Conservation (phyloP, 257 asterid genomes). For the Mentha longifolia region DNA sequence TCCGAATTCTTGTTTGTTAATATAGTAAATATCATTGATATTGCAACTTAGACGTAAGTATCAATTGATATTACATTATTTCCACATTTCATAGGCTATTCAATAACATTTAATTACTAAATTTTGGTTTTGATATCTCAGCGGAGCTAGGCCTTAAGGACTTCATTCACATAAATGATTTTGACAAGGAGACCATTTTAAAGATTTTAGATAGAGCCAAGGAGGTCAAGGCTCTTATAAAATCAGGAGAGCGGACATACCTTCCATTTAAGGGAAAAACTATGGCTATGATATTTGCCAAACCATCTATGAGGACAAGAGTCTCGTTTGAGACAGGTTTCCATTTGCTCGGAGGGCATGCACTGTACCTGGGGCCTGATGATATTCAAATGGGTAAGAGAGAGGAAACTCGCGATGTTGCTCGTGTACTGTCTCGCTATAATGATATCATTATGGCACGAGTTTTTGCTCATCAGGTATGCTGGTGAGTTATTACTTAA, state of each 20-base stretch:
- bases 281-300: conserved; percentile 98
- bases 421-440: conserved; percentile 94
- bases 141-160: conserved; percentile 74
- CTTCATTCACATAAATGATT: conserved; percentile 82
- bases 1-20: conserved; percentile 1
- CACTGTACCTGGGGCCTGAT: conserved; percentile 87
- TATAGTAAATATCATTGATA: background rate
- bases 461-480: conserved; percentile 97
- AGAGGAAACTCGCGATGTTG: conserved; percentile 97
- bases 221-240: conserved; percentile 86
- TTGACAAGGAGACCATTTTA: conserved; percentile 75
- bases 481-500: conserved; percentile 57
- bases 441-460: conserved; percentile 99
- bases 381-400: conserved; percentile 99
- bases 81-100: background rate
- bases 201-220: conserved; percentile 77
- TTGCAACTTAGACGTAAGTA: background rate
- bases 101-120: background rate
- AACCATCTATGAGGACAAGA: conserved; percentile 98
- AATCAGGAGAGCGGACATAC: conserved; percentile 88
- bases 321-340: conserved; percentile 99
- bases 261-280: conserved; percentile 94
- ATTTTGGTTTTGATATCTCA: conserved; percentile 41
- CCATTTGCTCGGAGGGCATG: conserved; percentile 95
- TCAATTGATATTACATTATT: background rate